Percentiles rank a stretch among this genome's conserved stretches.
phyloP scores from a whole-genome alignment of 169 alveolate species.

The Haemoproteus tartakovskyi region DNA sequence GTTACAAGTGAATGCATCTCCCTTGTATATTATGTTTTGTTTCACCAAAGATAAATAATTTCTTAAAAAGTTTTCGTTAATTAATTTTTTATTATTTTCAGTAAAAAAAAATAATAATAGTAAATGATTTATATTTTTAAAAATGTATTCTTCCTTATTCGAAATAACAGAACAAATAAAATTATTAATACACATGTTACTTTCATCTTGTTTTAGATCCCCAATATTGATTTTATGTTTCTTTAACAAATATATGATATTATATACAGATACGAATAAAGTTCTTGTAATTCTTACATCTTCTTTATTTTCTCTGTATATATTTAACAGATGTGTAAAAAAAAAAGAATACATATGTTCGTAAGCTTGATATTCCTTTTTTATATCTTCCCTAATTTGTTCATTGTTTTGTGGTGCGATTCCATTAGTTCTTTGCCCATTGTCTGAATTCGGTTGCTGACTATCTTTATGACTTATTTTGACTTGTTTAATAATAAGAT shows the following conservation, averaged over 20 bases:
- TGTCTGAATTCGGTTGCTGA: background rate
- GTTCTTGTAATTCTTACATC: slow-evolving; percentile 16
- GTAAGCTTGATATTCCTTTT: slow-evolving; percentile 3
- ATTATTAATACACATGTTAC: slow-evolving; percentile 1
- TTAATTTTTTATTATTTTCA: slow-evolving; percentile 19
- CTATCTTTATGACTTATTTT: background rate
- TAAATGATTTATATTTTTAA: slow-evolving; percentile 26
- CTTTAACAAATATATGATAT: slow-evolving; percentile 36
- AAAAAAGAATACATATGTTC: background rate
- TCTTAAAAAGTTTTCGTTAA: slow-evolving; percentile 20
- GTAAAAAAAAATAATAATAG: slow-evolving; percentile 17
- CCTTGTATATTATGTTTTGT: slow-evolving; percentile 14
- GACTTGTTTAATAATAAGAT: slow-evolving; percentile 1
- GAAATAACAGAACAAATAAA: slow-evolving; percentile 11
- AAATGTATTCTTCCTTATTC: slow-evolving; percentile 46
- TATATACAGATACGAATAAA: slow-evolving; percentile 19
- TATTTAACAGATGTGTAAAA: background rate
- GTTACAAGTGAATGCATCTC: slow-evolving; percentile 22
- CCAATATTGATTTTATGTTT: slow-evolving; percentile 11
- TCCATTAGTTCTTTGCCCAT: too few relatives aligned
- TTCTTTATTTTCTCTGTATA: slow-evolving; percentile 27
- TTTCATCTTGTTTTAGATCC: slow-evolving; percentile 12
- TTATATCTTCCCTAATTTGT: background rate
- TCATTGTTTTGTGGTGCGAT: too few relatives aligned
- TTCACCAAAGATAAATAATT: slow-evolving; percentile 40